A percentile compares a stretch with the other conserved stretches of the same genome.
These are phyloP conservation scores for Debaryomycetaceae sp. DNA, from an alignment of 1,139 yeast genomes.

Conservation along the genomic window DNA sequence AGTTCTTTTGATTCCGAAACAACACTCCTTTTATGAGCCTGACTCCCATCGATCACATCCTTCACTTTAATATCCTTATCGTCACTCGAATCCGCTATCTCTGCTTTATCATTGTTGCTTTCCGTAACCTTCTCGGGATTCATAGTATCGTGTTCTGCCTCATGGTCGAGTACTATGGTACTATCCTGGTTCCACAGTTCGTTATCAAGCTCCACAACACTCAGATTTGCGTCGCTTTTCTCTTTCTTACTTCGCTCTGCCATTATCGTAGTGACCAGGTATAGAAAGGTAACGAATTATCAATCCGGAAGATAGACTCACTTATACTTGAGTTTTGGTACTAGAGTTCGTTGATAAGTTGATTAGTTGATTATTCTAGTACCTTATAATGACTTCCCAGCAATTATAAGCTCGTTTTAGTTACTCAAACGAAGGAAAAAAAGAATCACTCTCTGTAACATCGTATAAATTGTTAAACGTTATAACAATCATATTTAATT, in stretches of 20 bases:
- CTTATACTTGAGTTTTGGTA: too few relatives aligned
- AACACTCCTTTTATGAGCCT: background rate
- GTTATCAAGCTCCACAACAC: background rate
- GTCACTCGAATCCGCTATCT: background rate
- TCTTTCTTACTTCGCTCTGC: background rate
- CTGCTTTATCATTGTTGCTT: background rate
- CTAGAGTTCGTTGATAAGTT: too few relatives aligned
- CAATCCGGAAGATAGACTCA: background rate
- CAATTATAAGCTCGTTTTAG: background rate
- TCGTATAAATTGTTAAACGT: background rate
- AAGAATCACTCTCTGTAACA: background rate
- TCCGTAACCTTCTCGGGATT: background rate
- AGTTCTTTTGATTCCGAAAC: background rate
- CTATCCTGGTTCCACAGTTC: background rate
- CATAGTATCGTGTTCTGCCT: background rate
- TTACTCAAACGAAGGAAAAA: background rate
- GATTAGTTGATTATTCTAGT: background rate
- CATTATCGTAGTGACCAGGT: background rate
- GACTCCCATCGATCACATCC: background rate
- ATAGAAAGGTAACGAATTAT: background rate
- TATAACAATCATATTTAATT: background rate
- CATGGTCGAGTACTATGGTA: background rate
- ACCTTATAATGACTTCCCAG: background rate
- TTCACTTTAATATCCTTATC: background rate
- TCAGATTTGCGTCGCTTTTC: background rate